Evolutionary conservation across 2,329 filamentous ascomycete genomes (phyloP).

Genomic region (Madurella mycetomatis): DNA sequence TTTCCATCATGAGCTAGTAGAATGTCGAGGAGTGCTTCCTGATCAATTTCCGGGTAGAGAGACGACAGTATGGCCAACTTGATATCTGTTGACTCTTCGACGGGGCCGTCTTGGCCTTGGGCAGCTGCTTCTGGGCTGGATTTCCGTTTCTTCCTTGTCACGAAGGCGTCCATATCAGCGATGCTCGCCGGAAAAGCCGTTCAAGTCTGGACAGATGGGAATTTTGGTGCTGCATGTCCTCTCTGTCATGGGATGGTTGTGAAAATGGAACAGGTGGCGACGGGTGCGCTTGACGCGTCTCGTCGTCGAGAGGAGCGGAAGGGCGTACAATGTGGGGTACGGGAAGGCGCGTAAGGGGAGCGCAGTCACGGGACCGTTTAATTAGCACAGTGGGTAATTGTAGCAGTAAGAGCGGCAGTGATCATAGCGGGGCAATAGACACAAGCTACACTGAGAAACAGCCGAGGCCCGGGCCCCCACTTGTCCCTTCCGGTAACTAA

Average conservation of each 20-base stretch:
- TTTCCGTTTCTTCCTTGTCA: conserved; percentile 52
- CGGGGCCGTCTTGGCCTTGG: conserved; percentile 30
- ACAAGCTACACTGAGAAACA: conserved; percentile 9
- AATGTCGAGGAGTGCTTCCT: conserved; percentile 69
- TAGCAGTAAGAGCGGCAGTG: neutral
- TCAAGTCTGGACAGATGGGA: neutral
- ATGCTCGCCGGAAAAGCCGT: neutral
- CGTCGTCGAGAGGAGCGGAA: neutral
- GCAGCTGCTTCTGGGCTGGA: conserved; percentile 19
- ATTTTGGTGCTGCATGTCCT: neutral
- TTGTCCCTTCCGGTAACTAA: too few species aligned
- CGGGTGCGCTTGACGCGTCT: conserved; percentile 5
- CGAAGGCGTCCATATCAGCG: conserved; percentile 53
- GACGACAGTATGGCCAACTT: conserved; percentile 84
- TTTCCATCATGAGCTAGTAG: conserved; percentile 74
- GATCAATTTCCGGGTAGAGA: conserved; percentile 60
- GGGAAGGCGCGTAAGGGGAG: neutral
- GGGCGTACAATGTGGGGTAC: conserved; percentile 12
- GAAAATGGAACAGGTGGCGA: neutral
- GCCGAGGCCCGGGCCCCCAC: conserved; percentile 14
- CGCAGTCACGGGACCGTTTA: conserved; percentile 9
- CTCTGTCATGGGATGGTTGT: neutral
- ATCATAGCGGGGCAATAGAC: neutral
- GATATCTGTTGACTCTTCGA: conserved; percentile 79
- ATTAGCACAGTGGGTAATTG: neutral